These are phyloP conservation scores for Mucor mucedo DNA, from an alignment of 371 early-diverging fungal genomes.

Conservation along the genomic window DNA sequence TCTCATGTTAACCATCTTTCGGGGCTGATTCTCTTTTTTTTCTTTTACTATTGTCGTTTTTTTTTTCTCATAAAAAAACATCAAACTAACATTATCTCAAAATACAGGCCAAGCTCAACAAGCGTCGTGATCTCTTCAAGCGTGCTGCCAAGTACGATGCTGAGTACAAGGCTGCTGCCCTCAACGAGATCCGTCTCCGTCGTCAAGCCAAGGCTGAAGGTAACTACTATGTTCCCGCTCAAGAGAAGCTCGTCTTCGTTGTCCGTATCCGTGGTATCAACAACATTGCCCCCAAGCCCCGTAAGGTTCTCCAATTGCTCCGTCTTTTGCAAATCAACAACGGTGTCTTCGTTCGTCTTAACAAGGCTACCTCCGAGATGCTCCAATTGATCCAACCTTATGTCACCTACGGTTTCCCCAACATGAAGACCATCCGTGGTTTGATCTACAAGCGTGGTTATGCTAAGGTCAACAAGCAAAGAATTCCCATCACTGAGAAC, in stretches of 20 bases:
- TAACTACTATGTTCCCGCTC: slow-evolving; percentile 95
- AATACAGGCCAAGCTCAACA: slow-evolving; percentile 73
- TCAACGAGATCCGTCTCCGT: slow-evolving; percentile 85
- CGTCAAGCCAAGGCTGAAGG: slow-evolving; percentile 93
- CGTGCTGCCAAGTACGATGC: slow-evolving; percentile 96
- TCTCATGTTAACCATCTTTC: slow-evolving; percentile 73
- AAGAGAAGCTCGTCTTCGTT: slow-evolving; percentile 98
- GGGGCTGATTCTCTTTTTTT: slow-evolving; percentile 58
- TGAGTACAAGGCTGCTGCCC: slow-evolving; percentile 92
- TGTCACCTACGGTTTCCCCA: slow-evolving; percentile 97
- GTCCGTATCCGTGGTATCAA: slow-evolving; percentile 97
- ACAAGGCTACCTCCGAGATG: slow-evolving; percentile 98
- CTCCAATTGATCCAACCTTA: slow-evolving; percentile 98
- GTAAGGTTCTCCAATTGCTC: slow-evolving; percentile 98
- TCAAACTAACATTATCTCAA: not conserved
- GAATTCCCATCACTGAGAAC: slow-evolving; percentile 97
- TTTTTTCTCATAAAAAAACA: not conserved
- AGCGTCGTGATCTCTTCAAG: slow-evolving; percentile 96
- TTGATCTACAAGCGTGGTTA: slow-evolving; percentile 99
- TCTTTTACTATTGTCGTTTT: not conserved
- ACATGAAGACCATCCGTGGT: slow-evolving; percentile 98
- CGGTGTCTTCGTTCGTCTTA: slow-evolving; percentile 98
- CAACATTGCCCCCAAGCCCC: slow-evolving; percentile 99
- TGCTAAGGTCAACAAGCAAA: slow-evolving; percentile 97
- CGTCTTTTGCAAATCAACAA: slow-evolving; percentile 99